Base-by-base conservation (phyloP, 352 stramenopile species). In the Phytophthora podocarpi region DNA sequence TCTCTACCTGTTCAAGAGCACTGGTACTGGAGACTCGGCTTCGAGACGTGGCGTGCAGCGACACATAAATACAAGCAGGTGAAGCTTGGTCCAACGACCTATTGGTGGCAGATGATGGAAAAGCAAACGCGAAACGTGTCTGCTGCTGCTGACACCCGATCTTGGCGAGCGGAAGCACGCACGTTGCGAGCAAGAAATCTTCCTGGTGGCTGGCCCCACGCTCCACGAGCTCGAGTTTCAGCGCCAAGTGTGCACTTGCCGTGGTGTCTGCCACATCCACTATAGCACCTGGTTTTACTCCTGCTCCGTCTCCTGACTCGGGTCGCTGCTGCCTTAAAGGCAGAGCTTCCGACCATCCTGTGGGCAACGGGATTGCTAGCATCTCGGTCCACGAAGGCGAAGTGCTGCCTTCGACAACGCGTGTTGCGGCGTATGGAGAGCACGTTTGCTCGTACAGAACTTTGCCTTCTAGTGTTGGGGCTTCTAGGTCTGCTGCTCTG, bases 301-400 rank as follows among this genome's bases (percentile, higher is more conserved):
- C 39, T 32, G 35, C 15, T 28, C 57, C 18, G 12, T 18, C 24
- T 23, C 26, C 16, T 9, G 36, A 50, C n/a, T 58, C 32, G 10
- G 10, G 42, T 46, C 5, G 35, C 41, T 70, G 43, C 26, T 32
- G 23, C 8, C n/a, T 20, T 11, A 8, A 5, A 21, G n/a, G 10
- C 18, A 11, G 20, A 16, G 57, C 5, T 13, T 70, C 27, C 23
- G 64, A 60, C 74, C 76, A 83, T 16, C 72, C 69, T n/a, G 70
- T 18, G 0, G 82, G 80, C 23, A 91, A 45, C n/a, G 81, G 27
- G 8, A 90, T 60, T 2, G 78, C 67, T 5, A 94, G 62, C 47
- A 92, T 18, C 48, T 94, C 85, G 51, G 91, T 94, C 82, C 81
- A 94, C 13, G 59, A 46, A 9, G 75, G 72, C 5, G 59, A 55